Conservation (phyloP, 805 yeast genomes). For the Metschnikowia orientalis region DNA sequence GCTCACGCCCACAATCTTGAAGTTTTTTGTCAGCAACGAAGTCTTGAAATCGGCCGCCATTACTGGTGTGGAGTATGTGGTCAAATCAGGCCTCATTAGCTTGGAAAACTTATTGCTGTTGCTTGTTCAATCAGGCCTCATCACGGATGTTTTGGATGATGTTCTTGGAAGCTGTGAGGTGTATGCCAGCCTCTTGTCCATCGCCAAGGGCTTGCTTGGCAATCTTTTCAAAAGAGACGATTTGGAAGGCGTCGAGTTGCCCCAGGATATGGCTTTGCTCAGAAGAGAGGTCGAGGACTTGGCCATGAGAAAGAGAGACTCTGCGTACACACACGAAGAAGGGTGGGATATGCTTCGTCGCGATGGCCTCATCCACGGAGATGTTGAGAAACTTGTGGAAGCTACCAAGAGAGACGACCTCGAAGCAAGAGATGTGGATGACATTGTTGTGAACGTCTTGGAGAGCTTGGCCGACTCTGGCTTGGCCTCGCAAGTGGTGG, state of each 20-base stretch:
- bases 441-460: slow-evolving; percentile 32
- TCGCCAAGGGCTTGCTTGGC: slow-evolving; percentile 26
- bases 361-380: slow-evolving; percentile 12
- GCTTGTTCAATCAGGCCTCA: slow-evolving; percentile 35
- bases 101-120: slow-evolving; percentile 31
- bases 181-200: slow-evolving; percentile 31
- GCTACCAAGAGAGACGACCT: slow-evolving; percentile 9
- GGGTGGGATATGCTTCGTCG: slow-evolving; percentile 14
- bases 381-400: slow-evolving; percentile 6
- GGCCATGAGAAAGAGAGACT: slow-evolving; percentile 1
- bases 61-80: slow-evolving; percentile 20
- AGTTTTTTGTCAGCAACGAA: slow-evolving; percentile 28
- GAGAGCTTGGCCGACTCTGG: slow-evolving; percentile 41
- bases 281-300: slow-evolving; percentile 1
- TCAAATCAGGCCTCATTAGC: slow-evolving; percentile 30
- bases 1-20: slow-evolving; percentile 32
- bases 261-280: slow-evolving; percentile 2
- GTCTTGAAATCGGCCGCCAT: slow-evolving; percentile 22
- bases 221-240: slow-evolving; percentile 8
- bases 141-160: slow-evolving; percentile 30
- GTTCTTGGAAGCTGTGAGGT: slow-evolving; percentile 37
- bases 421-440: slow-evolving; percentile 21
- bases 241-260: slow-evolving; percentile 1
- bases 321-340: slow-evolving; percentile 11
- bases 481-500: slow-evolving; percentile 37